phyloP scores from a whole-genome alignment of 1,284 basidiomycete species.

The Boletus semigastroideus region DNA sequence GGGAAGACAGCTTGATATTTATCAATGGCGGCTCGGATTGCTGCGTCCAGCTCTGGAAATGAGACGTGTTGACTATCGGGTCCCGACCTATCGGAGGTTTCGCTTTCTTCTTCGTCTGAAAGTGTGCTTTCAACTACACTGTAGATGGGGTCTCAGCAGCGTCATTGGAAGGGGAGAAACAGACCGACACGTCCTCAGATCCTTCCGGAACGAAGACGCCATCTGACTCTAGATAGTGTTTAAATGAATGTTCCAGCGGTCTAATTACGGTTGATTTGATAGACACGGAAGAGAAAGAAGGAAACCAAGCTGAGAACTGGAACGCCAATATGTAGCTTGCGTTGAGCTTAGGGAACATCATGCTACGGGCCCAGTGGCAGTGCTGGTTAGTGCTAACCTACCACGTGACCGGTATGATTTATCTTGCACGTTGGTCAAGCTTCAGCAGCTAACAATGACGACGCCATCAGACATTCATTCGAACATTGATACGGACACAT shows the following conservation, averaged over 20 bases:
- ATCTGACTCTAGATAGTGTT: conserved; percentile 75
- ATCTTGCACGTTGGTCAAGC: neutral
- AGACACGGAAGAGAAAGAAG: conserved; percentile 64
- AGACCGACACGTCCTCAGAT: conserved; percentile 68
- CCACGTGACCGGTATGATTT: conserved; percentile 11
- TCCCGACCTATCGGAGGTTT: conserved; percentile 39
- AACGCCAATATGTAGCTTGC: conserved; percentile 61
- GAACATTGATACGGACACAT: conserved; percentile 26
- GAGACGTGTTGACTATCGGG: conserved; percentile 48
- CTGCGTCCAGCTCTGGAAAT: conserved; percentile 76
- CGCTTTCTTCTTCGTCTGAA: conserved; percentile 48
- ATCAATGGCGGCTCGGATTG: conserved; percentile 68
- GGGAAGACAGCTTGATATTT: conserved; percentile 88
- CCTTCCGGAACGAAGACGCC: conserved; percentile 83
- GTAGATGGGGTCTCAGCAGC: conserved; percentile 10
- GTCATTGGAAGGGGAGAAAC: conserved; percentile 15
- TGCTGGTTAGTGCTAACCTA: no score
- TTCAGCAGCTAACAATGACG: conserved; percentile 13
- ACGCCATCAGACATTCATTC: conserved; percentile 4
- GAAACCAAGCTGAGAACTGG: conserved; percentile 90
- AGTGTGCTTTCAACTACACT: conserved; percentile 55
- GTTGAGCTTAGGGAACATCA: conserved; percentile 22
- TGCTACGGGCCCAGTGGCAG: no score
- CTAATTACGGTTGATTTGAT: conserved; percentile 81
- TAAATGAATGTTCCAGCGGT: conserved; percentile 65